Evolutionary conservation across 306 rosid genomes (phyloP).

Genomic region (Acacia confusa): DNA sequence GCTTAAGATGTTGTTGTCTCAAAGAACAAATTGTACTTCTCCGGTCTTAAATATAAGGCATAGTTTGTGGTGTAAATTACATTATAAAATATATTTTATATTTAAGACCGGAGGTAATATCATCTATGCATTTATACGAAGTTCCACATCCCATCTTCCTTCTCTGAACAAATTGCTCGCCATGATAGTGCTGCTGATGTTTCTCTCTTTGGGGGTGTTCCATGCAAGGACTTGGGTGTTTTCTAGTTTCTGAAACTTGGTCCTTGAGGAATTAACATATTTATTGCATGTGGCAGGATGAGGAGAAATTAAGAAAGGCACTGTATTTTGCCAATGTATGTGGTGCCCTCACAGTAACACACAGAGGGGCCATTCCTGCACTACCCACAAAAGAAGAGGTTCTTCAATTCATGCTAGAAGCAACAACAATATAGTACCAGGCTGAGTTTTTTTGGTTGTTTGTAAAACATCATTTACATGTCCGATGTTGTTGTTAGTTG

Average conservation of each 20-base stretch:
- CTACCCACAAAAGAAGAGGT: constrained; percentile 71
- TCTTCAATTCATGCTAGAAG: constrained; percentile 52
- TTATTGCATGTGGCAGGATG: constrained; percentile 49
- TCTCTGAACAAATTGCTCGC: background rate
- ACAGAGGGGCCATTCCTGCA: constrained; percentile 90
- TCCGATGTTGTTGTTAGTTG: constrained; percentile 29
- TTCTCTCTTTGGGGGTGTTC: background rate
- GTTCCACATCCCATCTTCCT: background rate
- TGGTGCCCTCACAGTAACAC: constrained; percentile 83
- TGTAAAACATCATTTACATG: constrained; percentile 31
- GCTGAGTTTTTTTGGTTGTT: background rate
- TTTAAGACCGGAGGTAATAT: too few relatives aligned
- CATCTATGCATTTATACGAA: background rate
- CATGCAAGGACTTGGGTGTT: background rate
- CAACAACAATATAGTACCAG: constrained; percentile 23
- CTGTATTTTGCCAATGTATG: constrained; percentile 74
- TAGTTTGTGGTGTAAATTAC: too few relatives aligned
- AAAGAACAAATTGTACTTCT: background rate
- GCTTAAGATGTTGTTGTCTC: background rate
- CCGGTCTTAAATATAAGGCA: too few relatives aligned
- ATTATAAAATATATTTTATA: too few relatives aligned
- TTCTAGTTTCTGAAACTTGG: background rate
- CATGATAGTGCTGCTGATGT: background rate
- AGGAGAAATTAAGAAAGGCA: constrained; percentile 59
- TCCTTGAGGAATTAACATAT: background rate